phyloP scores from a whole-genome alignment of 805 yeast species.

The Kodamaea kakaduensis region DNA sequence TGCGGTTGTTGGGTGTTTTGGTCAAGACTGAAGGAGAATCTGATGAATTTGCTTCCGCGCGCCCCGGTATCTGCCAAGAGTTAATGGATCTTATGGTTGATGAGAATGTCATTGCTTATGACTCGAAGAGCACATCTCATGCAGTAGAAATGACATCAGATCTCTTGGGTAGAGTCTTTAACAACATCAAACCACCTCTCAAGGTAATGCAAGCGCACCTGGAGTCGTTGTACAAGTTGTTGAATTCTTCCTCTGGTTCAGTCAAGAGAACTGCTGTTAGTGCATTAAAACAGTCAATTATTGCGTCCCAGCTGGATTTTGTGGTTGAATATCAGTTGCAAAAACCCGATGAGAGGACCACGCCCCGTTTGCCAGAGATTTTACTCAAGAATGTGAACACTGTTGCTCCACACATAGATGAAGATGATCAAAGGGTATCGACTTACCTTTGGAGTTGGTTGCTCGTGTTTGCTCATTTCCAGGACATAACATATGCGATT shows the following conservation, averaged over 20 bases:
- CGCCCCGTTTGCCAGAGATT: conserved; percentile 36
- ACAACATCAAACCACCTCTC: conserved; percentile 21
- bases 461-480: conserved; percentile 57
- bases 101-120: conserved; percentile 16
- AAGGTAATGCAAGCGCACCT: conserved; percentile 27
- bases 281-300: conserved; percentile 39
- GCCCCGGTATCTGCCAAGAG: conserved; percentile 36
- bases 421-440: conserved; percentile 19
- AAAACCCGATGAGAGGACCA: conserved; percentile 31
- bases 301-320: conserved; percentile 49
- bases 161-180: conserved; percentile 28
- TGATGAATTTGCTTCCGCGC: conserved; percentile 29
- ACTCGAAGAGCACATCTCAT: conserved; percentile 22
- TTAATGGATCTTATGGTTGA: conserved; percentile 41
- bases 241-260: conserved; percentile 14
- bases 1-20: conserved; percentile 30
- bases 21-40: conserved; percentile 19
- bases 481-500: conserved; percentile 60
- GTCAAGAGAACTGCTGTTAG: conserved; percentile 43
- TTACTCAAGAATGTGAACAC: conserved; percentile 8
- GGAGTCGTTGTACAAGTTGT: conserved; percentile 33
- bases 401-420: conserved; percentile 15
- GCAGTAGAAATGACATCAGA: conserved; percentile 32
- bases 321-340: conserved; percentile 60
- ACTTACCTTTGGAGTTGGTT: conserved; percentile 67